Base-by-base conservation (phyloP, 495 filamentous ascomycete genomes). In the Parathielavia hyrcaniae region DNA sequence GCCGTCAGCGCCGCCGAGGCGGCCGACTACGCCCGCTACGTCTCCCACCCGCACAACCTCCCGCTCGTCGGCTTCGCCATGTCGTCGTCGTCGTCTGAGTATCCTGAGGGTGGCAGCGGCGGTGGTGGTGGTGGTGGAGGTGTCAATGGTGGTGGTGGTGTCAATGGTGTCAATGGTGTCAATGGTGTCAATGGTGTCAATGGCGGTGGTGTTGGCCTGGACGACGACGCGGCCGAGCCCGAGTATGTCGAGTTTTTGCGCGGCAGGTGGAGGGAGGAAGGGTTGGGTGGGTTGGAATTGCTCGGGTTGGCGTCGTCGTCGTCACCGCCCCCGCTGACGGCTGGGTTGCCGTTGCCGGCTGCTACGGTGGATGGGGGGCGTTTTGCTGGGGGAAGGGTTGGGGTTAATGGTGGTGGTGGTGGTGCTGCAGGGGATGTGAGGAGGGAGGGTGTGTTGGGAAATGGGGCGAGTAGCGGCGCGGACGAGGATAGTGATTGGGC, bases 21-120 rank as follows among this genome's bases (percentile, higher is more conserved):
- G 7, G 86, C 86, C 22, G 93, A 97, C 65, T 97, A 97, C 71
- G 75, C 85, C 34, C 82, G 86, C n/a, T 97, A 97, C 72, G 85
- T 97, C 69, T 83, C 83, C 50, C 93, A 97, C 69, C 92, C 93
- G 9, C 84, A 92, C 32, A 90, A 85, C 57, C 81, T 98, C 4
- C 90, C 93, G 0, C 81, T 97, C 3, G 93, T 97, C 6, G n/a
- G n/a, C n/a, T n/a, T n/a, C n/a, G 82, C 26, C 26, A 6, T 91
- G 1, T 87, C 86, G 2, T 86, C 82, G 22, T 88, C 92, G 46
- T 64, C 74, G 13, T 30, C 26, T 6, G 26, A 30, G 26, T 30
- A n/a, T n/a, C n/a, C n/a, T n/a, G n/a, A n/a, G n/a, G n/a, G n/a
- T n/a, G n/a, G n/a, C n/a, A n/a, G n/a, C n/a, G n/a, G n/a, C n/a